Evolutionary conservation across 805 yeast species (phyloP), one percentile per base, ranked within the genome.

Genomic region (Kuraishia molischiana): DNA sequence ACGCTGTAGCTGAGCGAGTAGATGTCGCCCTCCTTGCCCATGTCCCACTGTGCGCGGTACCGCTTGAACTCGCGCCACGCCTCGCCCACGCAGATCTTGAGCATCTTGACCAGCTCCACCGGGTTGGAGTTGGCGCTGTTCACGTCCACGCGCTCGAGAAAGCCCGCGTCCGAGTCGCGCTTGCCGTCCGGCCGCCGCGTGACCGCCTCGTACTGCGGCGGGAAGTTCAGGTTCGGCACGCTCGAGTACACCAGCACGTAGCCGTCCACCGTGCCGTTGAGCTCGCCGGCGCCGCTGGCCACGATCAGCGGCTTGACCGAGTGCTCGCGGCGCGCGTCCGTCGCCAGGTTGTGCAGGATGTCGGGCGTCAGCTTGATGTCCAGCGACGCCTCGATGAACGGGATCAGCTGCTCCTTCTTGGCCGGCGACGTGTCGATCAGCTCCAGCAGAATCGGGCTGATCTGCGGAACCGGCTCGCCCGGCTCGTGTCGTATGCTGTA

Each of bases 231-330:
- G 34, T 55, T 60, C 1, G 94, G 92, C 2, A 82, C 72, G 2
- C 85, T 79, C 39, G 79, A 71, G 53, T 81, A 83, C 34, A 79
- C 76, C 28, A 80, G 65, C 32, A 80, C 62, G 52, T 83, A 83
- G 1, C 89, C 90, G 51, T 80, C 81, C n/a, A 83, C 69, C 24
- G 74, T 66, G 4, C 87, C 89, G 51, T 83, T 81, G 46, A 83
- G 56, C 42, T 81, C 90, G 32, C 85, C 72, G 4, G 87, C 84
- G 1, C 92, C 92, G 29, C 85, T 77, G 4, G 86, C 90, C 3
- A 79, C 84, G 10, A 83, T 54, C 39, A 83, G 53, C 3, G 89
- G 83, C 37, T 75, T 77, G 4, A 85, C 78, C 10, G 73, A 66
- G 0, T 75, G 82, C 3, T 79, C 77, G 41, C 64, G 61, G 35